phyloP scores from a whole-genome alignment of 768 basidiomycete genomes.

The Calocybe indica region DNA sequence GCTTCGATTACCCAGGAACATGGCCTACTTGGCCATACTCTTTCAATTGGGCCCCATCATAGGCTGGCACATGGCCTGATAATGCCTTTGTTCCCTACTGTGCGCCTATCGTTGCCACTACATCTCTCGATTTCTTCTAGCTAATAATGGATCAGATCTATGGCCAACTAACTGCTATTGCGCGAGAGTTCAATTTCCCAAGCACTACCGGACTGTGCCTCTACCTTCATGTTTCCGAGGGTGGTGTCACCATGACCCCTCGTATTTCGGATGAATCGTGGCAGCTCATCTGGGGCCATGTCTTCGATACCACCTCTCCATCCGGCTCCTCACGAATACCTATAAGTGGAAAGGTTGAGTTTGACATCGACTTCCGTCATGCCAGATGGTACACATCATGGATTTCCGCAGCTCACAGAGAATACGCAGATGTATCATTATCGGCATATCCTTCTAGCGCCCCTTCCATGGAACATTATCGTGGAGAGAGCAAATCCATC shows the following conservation, averaged over 20 bases:
- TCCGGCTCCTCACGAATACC: constrained; percentile 36
- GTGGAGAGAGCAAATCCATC: constrained; percentile 48
- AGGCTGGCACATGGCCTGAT: constrained; percentile 64
- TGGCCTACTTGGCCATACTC: constrained; percentile 50
- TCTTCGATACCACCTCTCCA: constrained; percentile 37
- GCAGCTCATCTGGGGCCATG: constrained; percentile 64
- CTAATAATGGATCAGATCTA: constrained; percentile 46
- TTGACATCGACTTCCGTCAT: constrained; percentile 72
- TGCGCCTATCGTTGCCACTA: constrained; percentile 19
- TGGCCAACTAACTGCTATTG: constrained; percentile 71
- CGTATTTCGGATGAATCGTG: constrained; percentile 77
- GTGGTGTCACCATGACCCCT: constrained; percentile 51
- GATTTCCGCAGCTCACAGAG: constrained; percentile 44
- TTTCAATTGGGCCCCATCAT: constrained; percentile 51
- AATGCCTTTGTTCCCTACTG: constrained; percentile 73
- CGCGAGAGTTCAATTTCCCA: constrained; percentile 77
- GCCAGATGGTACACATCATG: constrained; percentile 80
- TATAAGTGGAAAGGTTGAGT: constrained; percentile 77
- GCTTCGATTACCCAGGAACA: constrained; percentile 50
- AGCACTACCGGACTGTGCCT: constrained; percentile 72
- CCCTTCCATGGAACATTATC: constrained; percentile 44
- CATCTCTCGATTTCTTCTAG: constrained; percentile 1
- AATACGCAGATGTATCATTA: constrained; percentile 34
- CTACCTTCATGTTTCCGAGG: constrained; percentile 63
- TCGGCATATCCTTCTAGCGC: constrained; percentile 31